Base-by-base conservation (phyloP, 768 basidiomycete genomes). In the Kwoniella dejecticola region DNA sequence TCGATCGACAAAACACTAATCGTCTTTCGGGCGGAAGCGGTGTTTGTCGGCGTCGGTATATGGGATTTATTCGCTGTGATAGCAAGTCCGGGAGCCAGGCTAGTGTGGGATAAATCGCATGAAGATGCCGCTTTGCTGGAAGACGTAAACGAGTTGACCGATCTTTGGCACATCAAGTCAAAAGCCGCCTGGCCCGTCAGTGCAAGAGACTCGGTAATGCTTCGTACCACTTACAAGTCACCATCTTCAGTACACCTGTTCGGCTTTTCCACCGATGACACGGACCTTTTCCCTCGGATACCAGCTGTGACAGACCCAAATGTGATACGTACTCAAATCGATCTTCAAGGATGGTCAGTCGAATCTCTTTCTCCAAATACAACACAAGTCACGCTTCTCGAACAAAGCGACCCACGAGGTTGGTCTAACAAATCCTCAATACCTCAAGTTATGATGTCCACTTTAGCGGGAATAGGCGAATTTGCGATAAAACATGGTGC, bases 271-370 rank as follows among this genome's bases (percentile, higher is more conserved):
- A 89, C 87, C 0, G 92, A 97, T 66, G 91, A 97, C 67, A 85
- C 85, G 52, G 86, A 89, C 57, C 83, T 96, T 13, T 96, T 97
- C 79, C 88, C 91, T 0, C 57, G 67, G 3, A 71, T 80, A 44
- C 80, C 80, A 85, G 64, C 90, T 84, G 46, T 82, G 82, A 81
- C 80, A 0, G 90, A 89, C 49, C 86, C 89, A 0, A 88, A 85
- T 67, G 84, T 89, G 50, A 95, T 96, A 63, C 88, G 94, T 6
- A 91, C 90, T 0, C 94, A 98, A 77, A 88, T 95, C n/a, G 93
- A 96, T 75, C 82, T 99, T n/a, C 93, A 92, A 80, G 96, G 95
- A 47, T 98, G 94, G 90, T 90, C 95, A 0, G 92, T 99, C 69
- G 95, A 98, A 79, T 85, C 89, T 0, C 82, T 99, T 8, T 97